These are phyloP conservation scores for Microcera coccophila DNA, from an alignment of 2,329 filamentous ascomycete species.

Conservation along the genomic window DNA sequence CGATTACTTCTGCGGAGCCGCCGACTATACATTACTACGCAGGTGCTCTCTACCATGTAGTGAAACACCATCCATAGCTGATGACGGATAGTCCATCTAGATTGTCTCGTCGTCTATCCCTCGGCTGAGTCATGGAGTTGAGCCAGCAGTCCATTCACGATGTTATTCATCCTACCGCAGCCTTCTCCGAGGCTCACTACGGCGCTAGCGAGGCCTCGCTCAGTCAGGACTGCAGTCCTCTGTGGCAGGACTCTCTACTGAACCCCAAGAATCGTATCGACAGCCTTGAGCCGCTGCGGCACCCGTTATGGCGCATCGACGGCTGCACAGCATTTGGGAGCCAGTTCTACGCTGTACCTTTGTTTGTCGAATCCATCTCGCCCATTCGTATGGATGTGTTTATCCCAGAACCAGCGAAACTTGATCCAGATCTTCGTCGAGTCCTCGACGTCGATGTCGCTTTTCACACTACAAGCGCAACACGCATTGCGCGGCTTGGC, in stretches of 20 bases:
- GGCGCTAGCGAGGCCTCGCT: not conserved
- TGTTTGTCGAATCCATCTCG: constrained; percentile 43
- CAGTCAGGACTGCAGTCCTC: constrained; percentile 3
- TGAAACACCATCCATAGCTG: constrained; percentile 14
- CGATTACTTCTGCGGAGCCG: constrained; percentile 10
- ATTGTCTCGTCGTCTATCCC: constrained; percentile 8
- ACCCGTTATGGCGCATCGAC: constrained; percentile 55
- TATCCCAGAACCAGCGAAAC: constrained; percentile 47
- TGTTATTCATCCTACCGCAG: constrained; percentile 57
- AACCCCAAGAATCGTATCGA: constrained; percentile 61
- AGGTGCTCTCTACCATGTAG: constrained; percentile 17
- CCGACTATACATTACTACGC: constrained; percentile 19
- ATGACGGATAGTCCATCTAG: constrained; percentile 6
- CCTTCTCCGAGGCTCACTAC: constrained; percentile 33
- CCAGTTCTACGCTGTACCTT: constrained; percentile 54
- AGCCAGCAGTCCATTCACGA: constrained; percentile 50
- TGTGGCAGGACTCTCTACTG: constrained; percentile 48
- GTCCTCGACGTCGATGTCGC: constrained; percentile 47
- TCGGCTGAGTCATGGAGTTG: constrained; percentile 46
- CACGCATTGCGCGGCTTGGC: constrained; percentile 45
- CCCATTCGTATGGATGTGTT: constrained; percentile 58
- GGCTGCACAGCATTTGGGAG: constrained; percentile 55
- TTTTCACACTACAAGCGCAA: constrained; percentile 53
- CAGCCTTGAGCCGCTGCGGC: constrained; percentile 44
- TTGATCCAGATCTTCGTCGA: constrained; percentile 39